Base-by-base conservation (phyloP, 192 early-diverging fungal genomes). In the Pilobolus umbonatus region DNA sequence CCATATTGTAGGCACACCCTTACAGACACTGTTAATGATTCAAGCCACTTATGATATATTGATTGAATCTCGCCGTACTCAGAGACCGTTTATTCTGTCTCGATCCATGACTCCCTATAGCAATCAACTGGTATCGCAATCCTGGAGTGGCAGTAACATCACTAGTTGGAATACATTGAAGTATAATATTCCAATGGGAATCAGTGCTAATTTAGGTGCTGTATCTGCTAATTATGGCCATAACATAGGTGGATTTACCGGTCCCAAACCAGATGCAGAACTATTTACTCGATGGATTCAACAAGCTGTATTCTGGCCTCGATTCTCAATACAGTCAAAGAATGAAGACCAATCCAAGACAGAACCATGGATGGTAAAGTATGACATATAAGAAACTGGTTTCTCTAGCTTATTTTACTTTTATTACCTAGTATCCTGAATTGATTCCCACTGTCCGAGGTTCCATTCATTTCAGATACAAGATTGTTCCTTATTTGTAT, bases 261-360 rank as follows among this genome's bases (percentile, higher is more conserved):
- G 83, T 9, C 79, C 80, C 1, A 53, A 67, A 30, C 81, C 81
- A 0, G 62, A 49, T 19, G 65, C 72, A 28, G 81, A 84, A 57
- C 49, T 84, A 40, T 78, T 85, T 53, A 73, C 84, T 2, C 61
- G 83, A 60, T 85, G 83, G 83, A 74, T 85, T 0, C 83, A 85
- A 36, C 74, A 77, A 44, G 83, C 77, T 6, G 65, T 85, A 12
- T 81, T 67, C 4, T 73, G 72, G 57, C 77, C 83, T 29, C 24
- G 83, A 15, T 84, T 84, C 47, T 84, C 77, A 45, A 78, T 85
- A 35, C 83, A 85, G 60, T 82, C 80, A 11, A 84, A 75, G 75
- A 85, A 85, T 55, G 36, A 57, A 3, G 83, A 85, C 46, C 73
- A 73, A 4, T 34, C 61, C 26, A 68, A 84, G 0, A 85, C 83